Percentiles rank a stretch among this genome's conserved stretches.
Conservation (phyloP, 2,329 filamentous ascomycete species). For the Aureobasidium subglaciale region DNA sequence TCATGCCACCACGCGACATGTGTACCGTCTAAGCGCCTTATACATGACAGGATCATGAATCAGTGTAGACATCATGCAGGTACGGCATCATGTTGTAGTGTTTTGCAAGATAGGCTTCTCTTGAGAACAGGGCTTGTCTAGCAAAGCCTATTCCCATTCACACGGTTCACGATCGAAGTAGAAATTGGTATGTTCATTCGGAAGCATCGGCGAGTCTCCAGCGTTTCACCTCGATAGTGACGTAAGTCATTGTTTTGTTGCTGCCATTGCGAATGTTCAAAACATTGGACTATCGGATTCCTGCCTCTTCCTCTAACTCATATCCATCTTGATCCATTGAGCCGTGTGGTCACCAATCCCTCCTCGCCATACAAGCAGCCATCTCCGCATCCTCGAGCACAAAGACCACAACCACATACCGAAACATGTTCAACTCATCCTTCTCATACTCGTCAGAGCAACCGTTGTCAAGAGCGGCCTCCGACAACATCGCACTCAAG, state of each 20-base stretch:
- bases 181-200: background rate
- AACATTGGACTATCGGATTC: background rate
- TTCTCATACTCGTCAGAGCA: constrained; percentile 27
- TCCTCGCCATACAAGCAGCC: background rate
- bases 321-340: background rate
- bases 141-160: background rate
- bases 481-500: constrained; percentile 21
- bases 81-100: background rate
- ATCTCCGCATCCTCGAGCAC: background rate
- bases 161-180: background rate
- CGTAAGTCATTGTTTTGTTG: constrained; percentile 9
- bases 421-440: constrained; percentile 25
- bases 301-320: background rate
- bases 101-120: background rate
- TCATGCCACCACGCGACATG: background rate
- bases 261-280: background rate
- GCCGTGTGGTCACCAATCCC: background rate
- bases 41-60: too few relatives aligned
- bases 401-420: background rate
- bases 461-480: constrained; percentile 23
- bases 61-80: background rate
- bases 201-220: background rate
- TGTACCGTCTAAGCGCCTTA: background rate
- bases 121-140: background rate
- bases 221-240: constrained; percentile 6